Conservation (phyloP, 1,284 basidiomycete species). For the Ceratobasidium sp. region DNA sequence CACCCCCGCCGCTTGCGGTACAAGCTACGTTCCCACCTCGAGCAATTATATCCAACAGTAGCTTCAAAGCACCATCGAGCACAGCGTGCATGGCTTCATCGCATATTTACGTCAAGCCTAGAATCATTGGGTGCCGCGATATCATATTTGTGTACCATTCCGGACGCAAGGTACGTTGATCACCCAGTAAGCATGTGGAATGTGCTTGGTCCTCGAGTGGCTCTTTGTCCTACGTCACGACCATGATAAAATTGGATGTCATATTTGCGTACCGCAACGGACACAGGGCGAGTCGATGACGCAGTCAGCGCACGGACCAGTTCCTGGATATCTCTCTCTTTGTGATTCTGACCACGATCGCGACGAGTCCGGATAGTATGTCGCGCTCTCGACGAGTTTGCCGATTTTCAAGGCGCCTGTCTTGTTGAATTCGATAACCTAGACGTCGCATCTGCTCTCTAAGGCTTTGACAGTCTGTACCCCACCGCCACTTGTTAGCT, state of each 20-base stretch:
- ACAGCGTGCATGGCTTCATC: neutral
- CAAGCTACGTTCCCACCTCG: slow-evolving; percentile 23
- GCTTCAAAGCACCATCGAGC: slow-evolving; percentile 8
- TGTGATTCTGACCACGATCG: neutral
- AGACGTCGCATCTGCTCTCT: slow-evolving; percentile 55
- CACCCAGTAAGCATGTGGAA: no score
- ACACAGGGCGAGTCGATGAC: slow-evolving; percentile 65
- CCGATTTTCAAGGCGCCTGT: slow-evolving; percentile 63
- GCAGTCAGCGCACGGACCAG: slow-evolving; percentile 36
- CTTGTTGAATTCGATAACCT: slow-evolving; percentile 64
- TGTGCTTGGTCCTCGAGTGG: no score
- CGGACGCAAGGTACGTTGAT: no score
- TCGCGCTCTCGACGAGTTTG: slow-evolving; percentile 53
- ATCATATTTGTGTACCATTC: slow-evolving; percentile 17
- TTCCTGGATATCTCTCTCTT: slow-evolving; percentile 12
- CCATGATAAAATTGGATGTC: no score
- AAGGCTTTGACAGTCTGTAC: slow-evolving; percentile 50
- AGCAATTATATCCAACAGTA: no score
- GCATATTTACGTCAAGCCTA: neutral
- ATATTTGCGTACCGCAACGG: slow-evolving; percentile 24
- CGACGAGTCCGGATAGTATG: slow-evolving; percentile 1
- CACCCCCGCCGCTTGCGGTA: neutral
- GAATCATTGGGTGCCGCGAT: slow-evolving; percentile 14
- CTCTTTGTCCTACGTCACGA: no score
- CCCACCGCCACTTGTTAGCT: neutral